Base-by-base conservation (phyloP, 148 eudicot genomes). In the Suaeda aralocaspica region DNA sequence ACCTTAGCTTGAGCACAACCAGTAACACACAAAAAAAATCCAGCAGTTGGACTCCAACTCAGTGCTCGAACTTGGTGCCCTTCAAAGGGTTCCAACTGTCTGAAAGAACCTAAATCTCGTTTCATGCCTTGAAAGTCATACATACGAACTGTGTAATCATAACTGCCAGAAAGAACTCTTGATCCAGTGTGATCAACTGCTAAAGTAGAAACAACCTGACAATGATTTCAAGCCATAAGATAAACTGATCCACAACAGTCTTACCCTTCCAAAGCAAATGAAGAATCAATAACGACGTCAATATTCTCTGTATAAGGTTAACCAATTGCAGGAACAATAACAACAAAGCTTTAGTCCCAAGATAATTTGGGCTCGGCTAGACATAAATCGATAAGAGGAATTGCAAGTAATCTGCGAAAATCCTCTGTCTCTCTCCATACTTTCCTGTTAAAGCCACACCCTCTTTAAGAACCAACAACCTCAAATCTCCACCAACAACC, bases 1-100 rank as follows among this genome's bases (percentile, higher is more conserved):
- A 93, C 98, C 98, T 93, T 93, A 41, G 98, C 98, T 83, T 86
- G 92, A 62, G 96, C 98, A 61, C 96, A 90, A 26, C 98, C 98
- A 71, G 91, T 93, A 59, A 91, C 92, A 59, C 98, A 93, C 78
- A 93, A 75, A 84, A 93, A 93, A 59, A 85, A 76, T 50, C 91
- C 98, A 44, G 98, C 77, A 1, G 92, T 85, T 46, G 98, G 98
- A 69, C 98, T 93, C 96, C 98, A 93, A 79, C 98, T 90, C 77
- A 93, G 66, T 33, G 83, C 79, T 71, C 98, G 96, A 70, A 93
- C 89, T 84, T 93, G 98, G 78, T 93, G 96, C 22, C 98, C 96
- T 88, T 93, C 98, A 68, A n/a, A 93, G 64, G 98, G 98, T 80
- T 93, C 98, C 25, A 93, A 82, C 70, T 93, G 98, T 79, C 98